phyloP scores from a whole-genome alignment of 2,329 filamentous ascomycete genomes.

The Penicillium janthinellum region DNA sequence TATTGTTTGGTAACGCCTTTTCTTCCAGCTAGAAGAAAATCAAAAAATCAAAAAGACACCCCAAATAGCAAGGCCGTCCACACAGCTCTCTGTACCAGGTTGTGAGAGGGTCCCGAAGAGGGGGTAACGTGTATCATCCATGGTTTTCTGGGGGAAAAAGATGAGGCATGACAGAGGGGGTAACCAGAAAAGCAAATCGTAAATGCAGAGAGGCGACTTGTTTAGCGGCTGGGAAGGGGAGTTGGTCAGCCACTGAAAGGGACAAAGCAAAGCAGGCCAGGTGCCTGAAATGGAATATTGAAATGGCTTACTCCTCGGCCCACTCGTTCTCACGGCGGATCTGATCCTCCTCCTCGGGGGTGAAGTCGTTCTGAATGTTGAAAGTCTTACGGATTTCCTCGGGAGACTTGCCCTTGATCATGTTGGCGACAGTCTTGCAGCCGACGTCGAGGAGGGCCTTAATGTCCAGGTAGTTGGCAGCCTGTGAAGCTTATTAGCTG shows the following conservation, averaged over 20 bases:
- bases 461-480: slow-evolving; percentile 98
- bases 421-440: slow-evolving; percentile 99
- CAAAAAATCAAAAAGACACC: background rate
- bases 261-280: background rate
- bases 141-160: background rate
- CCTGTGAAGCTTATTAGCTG: slow-evolving; percentile 52
- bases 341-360: slow-evolving; percentile 97
- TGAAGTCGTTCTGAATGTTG: slow-evolving; percentile 99
- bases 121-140: background rate
- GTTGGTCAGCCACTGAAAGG: background rate
- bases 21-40: background rate
- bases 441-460: slow-evolving; percentile 96
- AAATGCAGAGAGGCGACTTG: background rate
- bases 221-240: slow-evolving; percentile 52
- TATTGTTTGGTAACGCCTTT: background rate
- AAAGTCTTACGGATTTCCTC: slow-evolving; percentile 99
- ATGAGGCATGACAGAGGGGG: background rate
- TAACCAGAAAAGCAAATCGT: background rate
- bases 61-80: background rate
- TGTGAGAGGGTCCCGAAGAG: background rate
- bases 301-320: slow-evolving; percentile 69
- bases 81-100: background rate
- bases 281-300: background rate
- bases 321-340: slow-evolving; percentile 90
- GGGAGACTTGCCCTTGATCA: slow-evolving; percentile 99